Percentiles rank a stretch among this genome's conserved stretches.
phyloP scores from a whole-genome alignment of 2,329 filamentous ascomycete species.

The Exserohilum rostratum region DNA sequence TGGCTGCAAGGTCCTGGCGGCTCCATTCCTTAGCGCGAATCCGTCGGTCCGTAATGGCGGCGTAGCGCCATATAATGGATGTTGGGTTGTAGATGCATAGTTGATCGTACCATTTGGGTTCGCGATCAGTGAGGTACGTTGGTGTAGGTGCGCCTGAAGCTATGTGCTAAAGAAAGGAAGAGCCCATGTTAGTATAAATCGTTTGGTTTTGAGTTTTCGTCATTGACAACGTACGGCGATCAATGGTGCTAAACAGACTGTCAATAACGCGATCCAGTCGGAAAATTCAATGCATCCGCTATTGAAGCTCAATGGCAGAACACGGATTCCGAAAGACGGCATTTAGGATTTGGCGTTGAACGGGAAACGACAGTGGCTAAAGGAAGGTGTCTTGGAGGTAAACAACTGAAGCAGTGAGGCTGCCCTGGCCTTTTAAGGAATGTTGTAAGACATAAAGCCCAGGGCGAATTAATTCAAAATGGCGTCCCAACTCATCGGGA shows the following conservation, averaged over 20 bases:
- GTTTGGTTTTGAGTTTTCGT: background rate
- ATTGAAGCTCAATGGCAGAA: conserved; percentile 10
- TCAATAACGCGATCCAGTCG: conserved; percentile 41
- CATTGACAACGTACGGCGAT: conserved; percentile 21
- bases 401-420: background rate
- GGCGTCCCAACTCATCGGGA: background rate
- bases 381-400: background rate
- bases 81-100: conserved; percentile 46
- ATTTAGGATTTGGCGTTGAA: background rate
- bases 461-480: background rate
- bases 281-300: conserved; percentile 22
- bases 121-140: conserved; percentile 21
- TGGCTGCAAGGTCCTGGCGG: conserved; percentile 35
- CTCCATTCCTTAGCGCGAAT: conserved; percentile 40
- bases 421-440: background rate
- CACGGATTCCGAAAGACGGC: background rate
- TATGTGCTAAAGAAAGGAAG: conserved; percentile 25
- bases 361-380: background rate
- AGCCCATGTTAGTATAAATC: background rate
- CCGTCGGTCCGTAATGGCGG: conserved; percentile 43
- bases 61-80: conserved; percentile 49
- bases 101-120: conserved; percentile 39
- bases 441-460: background rate
- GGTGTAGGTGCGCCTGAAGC: conserved; percentile 29
- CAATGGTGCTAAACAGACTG: conserved; percentile 42